phyloP scores from a whole-genome alignment of 1,139 yeast species.

The Blastobotrys capitulatus region DNA sequence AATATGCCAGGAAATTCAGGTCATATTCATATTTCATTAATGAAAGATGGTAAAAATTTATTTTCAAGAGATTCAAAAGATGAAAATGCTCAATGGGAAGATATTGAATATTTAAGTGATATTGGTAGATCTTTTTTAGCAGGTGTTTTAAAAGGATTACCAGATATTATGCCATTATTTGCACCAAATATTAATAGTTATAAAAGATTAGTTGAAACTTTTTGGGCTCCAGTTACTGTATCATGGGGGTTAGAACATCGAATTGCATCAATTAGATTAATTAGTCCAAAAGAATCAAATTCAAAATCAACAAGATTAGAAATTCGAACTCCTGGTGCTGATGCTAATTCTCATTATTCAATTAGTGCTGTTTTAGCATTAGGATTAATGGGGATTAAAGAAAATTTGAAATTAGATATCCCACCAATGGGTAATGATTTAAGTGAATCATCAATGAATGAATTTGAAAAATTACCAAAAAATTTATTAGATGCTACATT shows the following conservation, averaged over 20 bases:
- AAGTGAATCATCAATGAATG: slow-evolving; percentile 13
- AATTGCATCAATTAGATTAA: slow-evolving; percentile 34
- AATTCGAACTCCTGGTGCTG: slow-evolving; percentile 38
- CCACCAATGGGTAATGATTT: slow-evolving; percentile 31
- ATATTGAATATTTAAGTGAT: slow-evolving; percentile 28
- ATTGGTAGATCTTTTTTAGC: slow-evolving; percentile 34
- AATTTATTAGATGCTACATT: slow-evolving; percentile 29
- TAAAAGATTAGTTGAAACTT: slow-evolving; percentile 36
- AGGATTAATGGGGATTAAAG: slow-evolving; percentile 32
- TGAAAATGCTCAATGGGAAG: slow-evolving; percentile 28
- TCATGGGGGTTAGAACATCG: slow-evolving; percentile 38
- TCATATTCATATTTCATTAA: slow-evolving; percentile 33
- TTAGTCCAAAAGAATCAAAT: slow-evolving; percentile 29
- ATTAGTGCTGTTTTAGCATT: slow-evolving; percentile 34
- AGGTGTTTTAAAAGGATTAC: slow-evolving; percentile 33
- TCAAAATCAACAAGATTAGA: slow-evolving; percentile 33
- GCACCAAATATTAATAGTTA: slow-evolving; percentile 37
- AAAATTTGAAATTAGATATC: slow-evolving; percentile 25
- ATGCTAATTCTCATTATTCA: slow-evolving; percentile 35
- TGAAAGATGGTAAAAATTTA: slow-evolving; percentile 28
- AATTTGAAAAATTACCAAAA: slow-evolving; percentile 29
- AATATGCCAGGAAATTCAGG: slow-evolving; percentile 38
- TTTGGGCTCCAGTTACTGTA: slow-evolving; percentile 38
- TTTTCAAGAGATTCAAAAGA: slow-evolving; percentile 30
- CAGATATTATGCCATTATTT: slow-evolving; percentile 35